Conservation (phyloP, 352 stramenopile genomes). For the Phytophthora pini region DNA sequence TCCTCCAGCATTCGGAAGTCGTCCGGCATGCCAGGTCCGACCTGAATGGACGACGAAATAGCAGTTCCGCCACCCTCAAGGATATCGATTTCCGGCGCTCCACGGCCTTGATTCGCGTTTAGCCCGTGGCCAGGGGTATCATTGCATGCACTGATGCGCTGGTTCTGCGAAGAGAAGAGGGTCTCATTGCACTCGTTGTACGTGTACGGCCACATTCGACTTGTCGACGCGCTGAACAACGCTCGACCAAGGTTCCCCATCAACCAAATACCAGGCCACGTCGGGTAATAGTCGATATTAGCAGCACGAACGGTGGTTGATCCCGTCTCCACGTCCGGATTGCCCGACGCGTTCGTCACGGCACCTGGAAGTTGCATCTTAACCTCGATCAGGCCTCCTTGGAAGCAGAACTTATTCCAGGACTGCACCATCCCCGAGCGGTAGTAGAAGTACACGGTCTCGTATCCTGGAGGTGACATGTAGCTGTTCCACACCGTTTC, state of each 20-base stretch:
- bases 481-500: slow-evolving; percentile 69
- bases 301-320: slow-evolving; percentile 17
- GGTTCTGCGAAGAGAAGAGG: slow-evolving; percentile 55
- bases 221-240: slow-evolving; percentile 93
- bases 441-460: slow-evolving; percentile 51
- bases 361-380: slow-evolving; percentile 83
- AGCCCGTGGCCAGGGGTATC: slow-evolving; percentile 90
- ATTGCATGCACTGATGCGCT: slow-evolving; percentile 90
- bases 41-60: slow-evolving; percentile 92
- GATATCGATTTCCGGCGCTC: slow-evolving; percentile 96
- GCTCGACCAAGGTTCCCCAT: slow-evolving; percentile 95
- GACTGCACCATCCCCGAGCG: slow-evolving; percentile 84
- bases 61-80: slow-evolving; percentile 85
- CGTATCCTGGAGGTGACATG: slow-evolving; percentile 50
- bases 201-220: slow-evolving; percentile 95
- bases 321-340: slow-evolving; percentile 51
- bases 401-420: slow-evolving; percentile 96
- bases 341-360: slow-evolving; percentile 42
- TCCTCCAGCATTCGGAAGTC: slow-evolving; percentile 51
- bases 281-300: slow-evolving; percentile 53
- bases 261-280: slow-evolving; percentile 96
- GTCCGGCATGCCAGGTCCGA: slow-evolving; percentile 69
- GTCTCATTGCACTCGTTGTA: slow-evolving; percentile 91
- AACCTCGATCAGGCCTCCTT: slow-evolving; percentile 92
- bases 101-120: slow-evolving; percentile 87